Percentiles rank a stretch among this genome's conserved stretches.
These are phyloP conservation scores for Fusarium sublunatum DNA, from an alignment of 2,329 filamentous ascomycete genomes.

Conservation along the genomic window DNA sequence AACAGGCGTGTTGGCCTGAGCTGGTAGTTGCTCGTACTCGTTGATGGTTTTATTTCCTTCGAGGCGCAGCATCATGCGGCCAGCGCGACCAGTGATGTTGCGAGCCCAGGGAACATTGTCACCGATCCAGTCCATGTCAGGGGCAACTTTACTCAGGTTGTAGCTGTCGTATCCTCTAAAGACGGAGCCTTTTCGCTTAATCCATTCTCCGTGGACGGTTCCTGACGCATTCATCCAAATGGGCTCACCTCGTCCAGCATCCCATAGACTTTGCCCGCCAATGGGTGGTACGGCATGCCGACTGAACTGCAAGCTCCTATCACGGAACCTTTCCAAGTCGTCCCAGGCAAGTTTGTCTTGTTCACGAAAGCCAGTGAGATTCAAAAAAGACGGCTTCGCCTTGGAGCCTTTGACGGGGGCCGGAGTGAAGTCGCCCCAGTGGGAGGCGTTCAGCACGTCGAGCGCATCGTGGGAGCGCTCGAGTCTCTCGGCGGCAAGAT, in stretches of 20 bases:
- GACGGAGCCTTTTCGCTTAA: conserved; percentile 65
- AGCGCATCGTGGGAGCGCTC: conserved; percentile 64
- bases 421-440: conserved; percentile 71
- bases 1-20: conserved; percentile 49
- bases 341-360: conserved; percentile 84
- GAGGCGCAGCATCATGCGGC: conserved; percentile 73
- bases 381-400: conserved; percentile 65
- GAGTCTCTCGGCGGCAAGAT: conserved; percentile 58
- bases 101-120: conserved; percentile 73
- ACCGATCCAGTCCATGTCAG: conserved; percentile 72
- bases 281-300: conserved; percentile 61
- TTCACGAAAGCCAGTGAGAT: conserved; percentile 80
- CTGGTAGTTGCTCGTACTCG: conserved; percentile 56
- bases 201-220: conserved; percentile 80
- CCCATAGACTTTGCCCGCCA: conserved; percentile 56
- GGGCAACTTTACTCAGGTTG: conserved; percentile 74
- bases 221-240: conserved; percentile 86
- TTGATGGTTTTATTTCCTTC: conserved; percentile 67
- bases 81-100: conserved; percentile 81
- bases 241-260: conserved; percentile 53
- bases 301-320: conserved; percentile 72
- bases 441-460: conserved; percentile 64
- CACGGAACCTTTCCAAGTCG: conserved; percentile 73
- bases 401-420: conserved; percentile 43
- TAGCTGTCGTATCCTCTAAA: conserved; percentile 60